These are phyloP conservation scores for Alternaria angustiovoidea DNA, from an alignment of 2,329 filamentous ascomycete genomes.

Conservation along the genomic window DNA sequence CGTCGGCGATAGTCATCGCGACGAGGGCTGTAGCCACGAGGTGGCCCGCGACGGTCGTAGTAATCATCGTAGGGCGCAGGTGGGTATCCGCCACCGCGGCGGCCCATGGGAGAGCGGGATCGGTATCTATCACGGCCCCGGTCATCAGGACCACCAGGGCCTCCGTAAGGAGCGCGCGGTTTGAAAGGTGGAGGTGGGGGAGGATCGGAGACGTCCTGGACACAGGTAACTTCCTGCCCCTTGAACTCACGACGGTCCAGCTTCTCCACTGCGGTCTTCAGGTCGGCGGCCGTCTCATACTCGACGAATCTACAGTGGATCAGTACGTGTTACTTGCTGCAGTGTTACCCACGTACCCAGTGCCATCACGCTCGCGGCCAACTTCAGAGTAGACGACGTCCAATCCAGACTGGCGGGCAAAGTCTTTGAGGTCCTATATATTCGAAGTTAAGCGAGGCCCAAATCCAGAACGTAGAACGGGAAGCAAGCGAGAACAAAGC, in stretches of 20 bases:
- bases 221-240: slow-evolving; percentile 82
- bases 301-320: slow-evolving; percentile 80
- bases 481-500: slow-evolving; percentile 48
- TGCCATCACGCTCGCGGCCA: slow-evolving; percentile 86
- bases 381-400: slow-evolving; percentile 99
- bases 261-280: slow-evolving; percentile 92
- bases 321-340: background rate
- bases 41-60: slow-evolving; percentile 81
- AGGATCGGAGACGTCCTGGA: slow-evolving; percentile 75
- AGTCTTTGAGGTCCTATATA: slow-evolving; percentile 98
- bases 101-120: slow-evolving; percentile 75
- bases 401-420: slow-evolving; percentile 93
- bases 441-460: slow-evolving; percentile 78
- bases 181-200: slow-evolving; percentile 49
- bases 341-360: slow-evolving; percentile 72
- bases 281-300: slow-evolving; percentile 90
- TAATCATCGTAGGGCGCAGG: slow-evolving; percentile 71
- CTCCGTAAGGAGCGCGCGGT: slow-evolving; percentile 45
- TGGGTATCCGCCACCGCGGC: slow-evolving; percentile 66
- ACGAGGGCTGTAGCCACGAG: slow-evolving; percentile 84
- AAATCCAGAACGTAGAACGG: slow-evolving; percentile 46
- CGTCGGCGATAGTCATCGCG: slow-evolving; percentile 89
- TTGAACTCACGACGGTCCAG: slow-evolving; percentile 94
- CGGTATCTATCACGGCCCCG: slow-evolving; percentile 75
- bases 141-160: slow-evolving; percentile 64